phyloP scores from a whole-genome alignment of 176 grass and related monocot genomes.

The Cenchrus purpureus region DNA sequence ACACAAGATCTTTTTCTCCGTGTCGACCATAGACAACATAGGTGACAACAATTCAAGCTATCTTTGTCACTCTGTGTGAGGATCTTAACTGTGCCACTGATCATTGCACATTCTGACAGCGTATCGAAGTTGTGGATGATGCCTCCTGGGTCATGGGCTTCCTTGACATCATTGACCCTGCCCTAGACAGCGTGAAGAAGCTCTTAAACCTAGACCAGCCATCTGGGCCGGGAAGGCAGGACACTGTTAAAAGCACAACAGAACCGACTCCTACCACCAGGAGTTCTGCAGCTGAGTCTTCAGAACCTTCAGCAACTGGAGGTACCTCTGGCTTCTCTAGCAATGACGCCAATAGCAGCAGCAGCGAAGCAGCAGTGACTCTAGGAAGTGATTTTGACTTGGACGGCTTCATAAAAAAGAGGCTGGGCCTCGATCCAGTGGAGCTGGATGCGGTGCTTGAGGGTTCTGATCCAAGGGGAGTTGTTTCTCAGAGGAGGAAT shows the following conservation, averaged over 20 bases:
- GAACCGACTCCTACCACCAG: conserved; percentile 26
- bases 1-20: neutral
- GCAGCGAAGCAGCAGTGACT: neutral
- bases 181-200: conserved; percentile 83
- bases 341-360: neutral
- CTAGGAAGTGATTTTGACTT: conserved; percentile 59
- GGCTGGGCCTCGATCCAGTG: conserved; percentile 57
- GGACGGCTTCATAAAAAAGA: conserved; percentile 68
- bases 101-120: conserved; percentile 47
- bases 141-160: conserved; percentile 93
- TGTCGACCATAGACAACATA: neutral
- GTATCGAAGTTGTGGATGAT: conserved; percentile 88
- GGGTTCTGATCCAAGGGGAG: conserved; percentile 48
- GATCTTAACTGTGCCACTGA: conserved; percentile 12
- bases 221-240: conserved; percentile 32
- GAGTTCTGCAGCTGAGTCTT: conserved; percentile 9
- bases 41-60: neutral
- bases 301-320: conserved; percentile 15
- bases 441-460: conserved; percentile 66
- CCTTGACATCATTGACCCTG: conserved; percentile 90
- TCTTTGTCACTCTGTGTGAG: neutral
- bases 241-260: conserved; percentile 37
- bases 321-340: neutral
- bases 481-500: conserved; percentile 54
- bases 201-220: conserved; percentile 72